Base-by-base conservation (phyloP, 257 asterid genomes). In the Striga asiatica region DNA sequence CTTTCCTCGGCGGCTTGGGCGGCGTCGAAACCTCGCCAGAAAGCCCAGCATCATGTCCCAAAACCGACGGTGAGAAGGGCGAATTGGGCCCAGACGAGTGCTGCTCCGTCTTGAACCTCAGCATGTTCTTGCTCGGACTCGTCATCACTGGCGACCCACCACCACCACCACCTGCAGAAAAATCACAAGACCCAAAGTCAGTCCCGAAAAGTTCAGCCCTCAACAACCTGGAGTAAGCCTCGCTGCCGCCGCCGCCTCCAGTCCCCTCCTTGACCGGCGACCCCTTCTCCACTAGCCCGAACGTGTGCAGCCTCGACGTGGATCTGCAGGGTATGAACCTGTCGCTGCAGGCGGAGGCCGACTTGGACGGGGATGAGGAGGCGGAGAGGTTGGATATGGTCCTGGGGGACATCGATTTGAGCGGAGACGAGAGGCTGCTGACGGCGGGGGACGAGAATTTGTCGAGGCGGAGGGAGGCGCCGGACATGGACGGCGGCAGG, bases 261-360 rank as follows among this genome's bases (percentile, higher is more conserved):
- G n/a, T n/a, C n/a, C n/a, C 93, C 60, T 84, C 97, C 75, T 83
- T 83, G 61, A 68, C 82, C 52, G 88, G 89, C 16, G 93, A 82
- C 50, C 92, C 74, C 80, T 82, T 84, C 67, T 88, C 97, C 27
- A 76, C 67, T 11, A 92, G 78, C 49, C 99, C 99, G 24, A 92
- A 92, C 2, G 97, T 80, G 62, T 88, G 93, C 39, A 92, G 82
- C 82, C 99, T 77, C 43, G 99, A 92, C 25, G 97, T 88, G 18
- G 99, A 92, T 64, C 99, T 73, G 69, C 99, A 92, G 5, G 99
- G 99, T 48, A 92, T 92, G 54, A 92, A 92, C 74, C 99, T 76
- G 56, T 92, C 99, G 62, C 97, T 88, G 65, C 95, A 88, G 2
- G 69, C 42, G 39, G 79, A 81, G 28, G 28, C 65, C 2, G 93